These are phyloP conservation scores for Musa acuminata DNA, from an alignment of 176 grass and related monocot species.

Conservation along the genomic window DNA sequence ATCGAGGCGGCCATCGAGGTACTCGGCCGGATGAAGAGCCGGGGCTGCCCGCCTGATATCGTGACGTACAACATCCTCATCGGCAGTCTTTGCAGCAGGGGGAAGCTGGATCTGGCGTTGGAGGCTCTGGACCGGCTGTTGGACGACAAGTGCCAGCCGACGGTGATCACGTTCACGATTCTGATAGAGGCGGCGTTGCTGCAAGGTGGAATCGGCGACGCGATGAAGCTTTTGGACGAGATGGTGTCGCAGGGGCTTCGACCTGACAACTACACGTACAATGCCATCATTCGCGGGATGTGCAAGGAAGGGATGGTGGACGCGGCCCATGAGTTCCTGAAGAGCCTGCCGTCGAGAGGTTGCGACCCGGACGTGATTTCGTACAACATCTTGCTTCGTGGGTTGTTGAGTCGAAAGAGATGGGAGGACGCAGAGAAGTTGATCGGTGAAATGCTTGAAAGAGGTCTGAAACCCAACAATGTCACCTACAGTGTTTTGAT, in stretches of 20 bases:
- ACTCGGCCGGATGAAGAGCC: slow-evolving; percentile 25
- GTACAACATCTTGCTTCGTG: slow-evolving; percentile 51
- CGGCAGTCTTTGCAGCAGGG: slow-evolving; percentile 40
- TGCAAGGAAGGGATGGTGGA: slow-evolving; percentile 44
- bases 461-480: slow-evolving; percentile 37
- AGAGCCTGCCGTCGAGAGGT: slow-evolving; percentile 30
- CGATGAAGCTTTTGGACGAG: slow-evolving; percentile 45
- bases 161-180: slow-evolving; percentile 57
- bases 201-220: slow-evolving; percentile 39
- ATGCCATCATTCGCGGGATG: slow-evolving; percentile 45
- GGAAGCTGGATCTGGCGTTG: slow-evolving; percentile 32
- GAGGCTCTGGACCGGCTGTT: slow-evolving; percentile 36
- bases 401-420: slow-evolving; percentile 31
- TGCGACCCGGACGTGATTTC: slow-evolving; percentile 41
- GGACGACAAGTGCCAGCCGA: slow-evolving; percentile 31
- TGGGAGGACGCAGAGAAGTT: slow-evolving; percentile 46
- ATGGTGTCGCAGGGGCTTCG: slow-evolving; percentile 39
- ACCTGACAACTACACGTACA: slow-evolving; percentile 53
- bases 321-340: slow-evolving; percentile 38
- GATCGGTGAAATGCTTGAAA: slow-evolving; percentile 38
- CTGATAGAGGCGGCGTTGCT: slow-evolving; percentile 47
- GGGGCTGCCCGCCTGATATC: slow-evolving; percentile 22
- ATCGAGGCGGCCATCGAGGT: slow-evolving; percentile 21
- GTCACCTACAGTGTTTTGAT: slow-evolving; percentile 56
- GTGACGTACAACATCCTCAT: slow-evolving; percentile 56